Conservation (phyloP, 2,329 filamentous ascomycete species). For the Phaeosphaeria sp. region DNA sequence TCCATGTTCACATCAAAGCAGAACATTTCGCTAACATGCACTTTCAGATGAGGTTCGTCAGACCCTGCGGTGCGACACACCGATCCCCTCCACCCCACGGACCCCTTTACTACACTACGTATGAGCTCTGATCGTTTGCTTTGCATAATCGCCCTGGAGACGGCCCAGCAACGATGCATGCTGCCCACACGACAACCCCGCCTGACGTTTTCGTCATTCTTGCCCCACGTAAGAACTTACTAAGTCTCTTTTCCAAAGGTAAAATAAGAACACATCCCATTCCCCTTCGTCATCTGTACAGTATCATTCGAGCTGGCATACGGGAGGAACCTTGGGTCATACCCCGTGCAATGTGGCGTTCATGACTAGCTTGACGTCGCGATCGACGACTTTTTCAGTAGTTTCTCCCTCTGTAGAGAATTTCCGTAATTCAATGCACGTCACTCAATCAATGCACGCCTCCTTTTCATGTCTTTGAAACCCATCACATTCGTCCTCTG, state of each 20-base stretch:
- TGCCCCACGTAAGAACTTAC: background rate
- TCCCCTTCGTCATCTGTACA: background rate
- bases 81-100: background rate
- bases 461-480: background rate
- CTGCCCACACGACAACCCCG: background rate
- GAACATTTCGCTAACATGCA: background rate
- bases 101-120: conserved; percentile 3
- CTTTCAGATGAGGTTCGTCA: conserved; percentile 7
- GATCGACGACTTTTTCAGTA: background rate
- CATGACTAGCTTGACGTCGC: background rate
- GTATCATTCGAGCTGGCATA: background rate
- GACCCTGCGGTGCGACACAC: conserved; percentile 1
- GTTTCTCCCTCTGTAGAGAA: background rate
- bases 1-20: background rate
- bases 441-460: background rate
- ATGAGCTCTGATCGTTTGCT: conserved; percentile 5
- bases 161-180: background rate
- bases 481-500: background rate
- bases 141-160: conserved; percentile 3
- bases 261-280: background rate
- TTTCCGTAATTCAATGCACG: background rate
- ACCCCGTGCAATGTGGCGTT: background rate
- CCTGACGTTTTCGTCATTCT: background rate
- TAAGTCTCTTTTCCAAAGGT: background rate
- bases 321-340: background rate